Evolutionary conservation across 345 rosid species (phyloP).

Genomic region (Moringa oleifera): DNA sequence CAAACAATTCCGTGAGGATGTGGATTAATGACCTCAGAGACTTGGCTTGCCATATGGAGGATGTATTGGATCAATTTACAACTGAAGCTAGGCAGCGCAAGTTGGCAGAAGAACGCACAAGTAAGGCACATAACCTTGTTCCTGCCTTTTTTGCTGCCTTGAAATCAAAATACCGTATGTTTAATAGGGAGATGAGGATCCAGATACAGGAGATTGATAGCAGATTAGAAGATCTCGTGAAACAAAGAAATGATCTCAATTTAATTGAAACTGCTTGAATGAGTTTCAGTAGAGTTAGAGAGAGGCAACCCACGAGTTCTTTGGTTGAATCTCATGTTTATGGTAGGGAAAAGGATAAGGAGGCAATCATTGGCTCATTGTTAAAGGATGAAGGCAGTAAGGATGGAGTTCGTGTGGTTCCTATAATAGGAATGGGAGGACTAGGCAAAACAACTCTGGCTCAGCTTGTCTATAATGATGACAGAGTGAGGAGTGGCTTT

Average conservation of each 20-base stretch:
- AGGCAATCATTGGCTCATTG: conserved; percentile 9
- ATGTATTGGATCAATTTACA: conserved; percentile 15
- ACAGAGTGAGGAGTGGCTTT: conserved; percentile 3
- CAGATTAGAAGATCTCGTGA: no score
- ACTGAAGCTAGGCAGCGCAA: neutral
- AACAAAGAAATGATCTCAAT: neutral
- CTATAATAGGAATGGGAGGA: conserved; percentile 16
- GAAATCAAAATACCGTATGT: no score
- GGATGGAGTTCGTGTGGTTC: conserved; percentile 9
- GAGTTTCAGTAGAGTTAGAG: no score
- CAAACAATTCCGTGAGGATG: no score
- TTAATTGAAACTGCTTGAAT: neutral
- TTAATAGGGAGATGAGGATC: no score
- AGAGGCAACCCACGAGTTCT: no score
- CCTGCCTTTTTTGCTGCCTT: no score
- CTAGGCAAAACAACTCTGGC: conserved; percentile 35
- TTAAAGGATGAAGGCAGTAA: neutral
- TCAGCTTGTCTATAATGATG: conserved; percentile 25
- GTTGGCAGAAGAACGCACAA: conserved; percentile 2
- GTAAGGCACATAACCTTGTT: neutral
- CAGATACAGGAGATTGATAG: no score
- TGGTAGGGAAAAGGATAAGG: conserved; percentile 24
- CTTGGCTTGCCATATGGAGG: conserved; percentile 11
- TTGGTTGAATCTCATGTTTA: conserved; percentile 1
- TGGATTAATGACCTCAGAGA: conserved; percentile 3